Base-by-base conservation (phyloP, 202 grass and related monocot species). In the Musa balbisiana region DNA sequence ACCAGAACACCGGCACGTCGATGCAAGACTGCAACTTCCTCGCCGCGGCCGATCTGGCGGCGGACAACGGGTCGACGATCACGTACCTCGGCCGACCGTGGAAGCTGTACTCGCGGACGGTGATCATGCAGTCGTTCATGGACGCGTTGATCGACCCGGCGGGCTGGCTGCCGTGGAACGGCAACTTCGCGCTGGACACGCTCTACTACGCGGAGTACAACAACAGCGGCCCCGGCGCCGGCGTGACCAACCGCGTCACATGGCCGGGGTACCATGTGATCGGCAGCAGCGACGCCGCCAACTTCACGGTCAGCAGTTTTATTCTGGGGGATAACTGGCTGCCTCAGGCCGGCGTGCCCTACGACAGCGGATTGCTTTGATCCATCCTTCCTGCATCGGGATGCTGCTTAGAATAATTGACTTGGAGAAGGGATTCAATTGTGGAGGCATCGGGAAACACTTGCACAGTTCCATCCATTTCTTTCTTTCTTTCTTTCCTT, bases 81-180 rank as follows among this genome's bases (percentile, higher is more conserved):
- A 92, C 77, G 9, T 96, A 96, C 79, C 92, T 96, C 1, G 92
- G 92, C 55, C 52, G 92, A 25, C 89, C 89, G 2, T 96, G 92
- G 89, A 96, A 96, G 76, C 12, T 51, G 11, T 96, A 89, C 80
- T 96, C 92, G 1, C 82, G 89, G 64, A 96, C 89, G 22, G 81
- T 96, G 73, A 81, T 96, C 75, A 89, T 92, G 89, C 58, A 92
- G 75, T 96, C 92, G 17, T 50, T 58, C 53, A n/a, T 89, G 12
- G 89, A 74, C 11, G 63, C 33, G 14, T 50, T 96, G n/a, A 76
- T 96, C 23, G 73, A 84, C 64, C 89, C 87, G 0, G 0, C 78
- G 0, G 92, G 92, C 6, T 96, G 92, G 92, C 87, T 96, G 92
- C 89, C 89, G 49, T 96, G 92, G 92, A 9, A 79, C 60, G 92